These are phyloP conservation scores for Spergularia marina DNA, from an alignment of 148 eudicot genomes.

Conservation along the genomic window DNA sequence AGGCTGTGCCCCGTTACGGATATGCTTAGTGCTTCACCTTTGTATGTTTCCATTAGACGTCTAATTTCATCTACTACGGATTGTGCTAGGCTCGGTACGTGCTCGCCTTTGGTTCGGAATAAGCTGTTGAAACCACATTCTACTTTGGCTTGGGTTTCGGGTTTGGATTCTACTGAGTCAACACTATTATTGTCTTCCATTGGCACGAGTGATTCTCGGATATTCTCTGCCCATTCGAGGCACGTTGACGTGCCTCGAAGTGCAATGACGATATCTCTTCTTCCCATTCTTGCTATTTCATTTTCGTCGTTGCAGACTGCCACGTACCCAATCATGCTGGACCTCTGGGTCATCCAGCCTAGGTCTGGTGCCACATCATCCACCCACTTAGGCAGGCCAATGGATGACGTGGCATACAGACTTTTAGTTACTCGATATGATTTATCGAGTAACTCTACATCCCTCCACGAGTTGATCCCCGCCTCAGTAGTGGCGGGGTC, in stretches of 20 bases:
- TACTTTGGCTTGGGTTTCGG: slow-evolving; percentile 44
- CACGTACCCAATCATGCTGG: slow-evolving; percentile 90
- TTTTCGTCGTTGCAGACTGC: slow-evolving; percentile 72
- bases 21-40: slow-evolving; percentile 70
- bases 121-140: slow-evolving; percentile 84
- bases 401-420: slow-evolving; percentile 78
- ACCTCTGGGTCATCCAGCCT: slow-evolving; percentile 96
- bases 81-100: slow-evolving; percentile 60
- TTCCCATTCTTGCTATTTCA: slow-evolving; percentile 84
- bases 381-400: slow-evolving; percentile 87
- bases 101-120: slow-evolving; percentile 52
- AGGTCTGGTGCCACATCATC: slow-evolving; percentile 96
- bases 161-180: neutral
- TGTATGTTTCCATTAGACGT: slow-evolving; percentile 44
- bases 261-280: slow-evolving; percentile 85
- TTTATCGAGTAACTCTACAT: slow-evolving; percentile 63
- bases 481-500: slow-evolving; percentile 63
- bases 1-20: slow-evolving; percentile 90
- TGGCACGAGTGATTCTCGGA: slow-evolving; percentile 58
- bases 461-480: slow-evolving; percentile 31
- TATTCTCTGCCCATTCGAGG: slow-evolving; percentile 93
- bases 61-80: slow-evolving; percentile 55
- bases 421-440: slow-evolving; percentile 68
- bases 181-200: slow-evolving; percentile 22
- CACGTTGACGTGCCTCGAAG: slow-evolving; percentile 95